Evolutionary conservation across 371 early-diverging fungal species (phyloP).

Genomic region (Zychaea mexicana): DNA sequence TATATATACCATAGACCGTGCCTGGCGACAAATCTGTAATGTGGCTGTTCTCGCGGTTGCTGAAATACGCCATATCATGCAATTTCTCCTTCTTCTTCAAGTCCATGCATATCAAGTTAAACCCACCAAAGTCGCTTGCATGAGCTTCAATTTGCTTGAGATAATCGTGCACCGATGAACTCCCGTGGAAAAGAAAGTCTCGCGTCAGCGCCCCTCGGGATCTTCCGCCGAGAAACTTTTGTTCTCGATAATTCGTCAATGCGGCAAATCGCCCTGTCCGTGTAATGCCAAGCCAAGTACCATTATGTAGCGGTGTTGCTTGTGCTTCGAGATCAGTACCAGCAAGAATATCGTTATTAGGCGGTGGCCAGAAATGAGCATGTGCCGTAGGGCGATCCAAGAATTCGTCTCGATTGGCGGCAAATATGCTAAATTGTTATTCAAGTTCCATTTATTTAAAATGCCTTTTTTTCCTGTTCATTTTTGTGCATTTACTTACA

Average conservation of each 20-base stretch:
- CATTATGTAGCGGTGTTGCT: slow-evolving; percentile 24
- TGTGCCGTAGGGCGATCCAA: slow-evolving; percentile 48
- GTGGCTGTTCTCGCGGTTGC: slow-evolving; percentile 42
- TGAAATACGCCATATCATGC: slow-evolving; percentile 32
- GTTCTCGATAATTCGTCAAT: slow-evolving; percentile 62
- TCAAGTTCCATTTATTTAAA: too few relatives aligned
- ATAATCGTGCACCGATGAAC: slow-evolving; percentile 19
- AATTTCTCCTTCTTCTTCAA: slow-evolving; percentile 26
- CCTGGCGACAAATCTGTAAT: slow-evolving; percentile 20
- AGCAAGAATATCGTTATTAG: slow-evolving; percentile 34
- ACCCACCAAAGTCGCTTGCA: slow-evolving; percentile 47
- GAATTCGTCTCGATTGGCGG: slow-evolving; percentile 65
- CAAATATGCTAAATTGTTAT: slow-evolving; percentile 50
- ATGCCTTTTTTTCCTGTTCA: too few relatives aligned
- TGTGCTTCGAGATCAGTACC: slow-evolving; percentile 43
- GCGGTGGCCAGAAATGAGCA: slow-evolving; percentile 59
- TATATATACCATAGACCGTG: slow-evolving; percentile 37
- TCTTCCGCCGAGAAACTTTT: slow-evolving; percentile 32
- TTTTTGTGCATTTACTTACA: slow-evolving; percentile 37
- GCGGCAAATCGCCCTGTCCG: slow-evolving; percentile 53
- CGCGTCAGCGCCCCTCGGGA: slow-evolving; percentile 60
- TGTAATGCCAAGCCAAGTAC: slow-evolving; percentile 68
- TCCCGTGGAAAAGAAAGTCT: slow-evolving; percentile 31
- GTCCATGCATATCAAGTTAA: slow-evolving; percentile 56
- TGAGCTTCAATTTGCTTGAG: slow-evolving; percentile 26